Percentiles rank a stretch among this genome's conserved stretches.
Conservation (phyloP, 352 stramenopile species). For the Pythium plurisporium region DNA sequence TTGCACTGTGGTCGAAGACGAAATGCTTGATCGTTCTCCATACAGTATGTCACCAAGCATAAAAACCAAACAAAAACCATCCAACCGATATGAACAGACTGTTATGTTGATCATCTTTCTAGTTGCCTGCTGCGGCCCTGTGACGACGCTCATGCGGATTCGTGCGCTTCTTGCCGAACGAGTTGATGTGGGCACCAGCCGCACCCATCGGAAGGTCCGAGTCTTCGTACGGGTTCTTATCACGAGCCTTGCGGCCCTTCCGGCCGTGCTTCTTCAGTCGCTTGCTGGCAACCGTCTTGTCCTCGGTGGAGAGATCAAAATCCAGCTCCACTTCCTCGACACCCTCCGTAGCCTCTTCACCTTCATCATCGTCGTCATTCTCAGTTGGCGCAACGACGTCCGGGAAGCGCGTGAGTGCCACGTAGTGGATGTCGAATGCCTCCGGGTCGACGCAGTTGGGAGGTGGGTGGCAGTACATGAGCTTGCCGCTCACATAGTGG, state of each 20-base stretch:
- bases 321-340: constrained; percentile 38
- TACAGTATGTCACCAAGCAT: too few relatives aligned
- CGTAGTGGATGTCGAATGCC: constrained; percentile 73
- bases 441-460: constrained; percentile 53
- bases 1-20: background rate
- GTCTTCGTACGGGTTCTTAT: constrained; percentile 97
- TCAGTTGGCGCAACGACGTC: constrained; percentile 28
- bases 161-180: constrained; percentile 69
- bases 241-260: constrained; percentile 94
- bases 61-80: background rate
- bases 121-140: constrained; percentile 9
- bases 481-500: constrained; percentile 96
- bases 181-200: constrained; percentile 59
- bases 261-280: constrained; percentile 92
- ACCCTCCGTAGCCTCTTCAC: constrained; percentile 16
- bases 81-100: too few relatives aligned
- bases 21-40: too few relatives aligned
- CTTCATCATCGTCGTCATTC: constrained; percentile 13
- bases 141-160: constrained; percentile 42
- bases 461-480: constrained; percentile 97
- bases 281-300: constrained; percentile 74
- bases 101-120: background rate
- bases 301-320: constrained; percentile 68
- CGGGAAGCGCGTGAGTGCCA: constrained; percentile 57
- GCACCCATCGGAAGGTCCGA: constrained; percentile 58